Evolutionary conservation across 352 stramenopile genomes (phyloP), one percentile per base, ranked within the genome.

Genomic region (Pelagophyceae sp.): DNA sequence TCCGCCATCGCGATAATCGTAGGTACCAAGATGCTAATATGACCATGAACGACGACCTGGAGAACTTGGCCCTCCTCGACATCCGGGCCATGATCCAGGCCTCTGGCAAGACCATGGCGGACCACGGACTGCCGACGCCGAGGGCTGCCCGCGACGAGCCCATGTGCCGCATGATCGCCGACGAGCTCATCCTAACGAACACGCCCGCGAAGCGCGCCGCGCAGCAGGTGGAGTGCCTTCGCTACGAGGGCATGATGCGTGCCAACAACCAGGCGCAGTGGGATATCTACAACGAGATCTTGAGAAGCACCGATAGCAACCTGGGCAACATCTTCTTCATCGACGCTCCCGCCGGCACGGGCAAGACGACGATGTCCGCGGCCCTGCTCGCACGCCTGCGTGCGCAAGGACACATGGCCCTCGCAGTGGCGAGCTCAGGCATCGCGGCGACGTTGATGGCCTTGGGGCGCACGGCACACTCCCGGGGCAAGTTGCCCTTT

Each of bases 361-460:
- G 79, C 6, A 80, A 82, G 76, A 82, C 79, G 27, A 76, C 77
- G 58, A 17, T 78, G 35, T 27, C 31, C 5, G 80, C 77, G 65
- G 27, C 72, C 25, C 0, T 82, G 37, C 60, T 82, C 20, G 33
- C 76, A n/a, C 79, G 76, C 76, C 54, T 80, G 29, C 38, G 71
- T 38, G 75, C 72, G 63, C 0, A 72, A 38, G 0, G 51, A 15
- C 1, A 79, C 29, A 65, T 80, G 64, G 79, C 79, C 45, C 63
- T 80, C 61, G 67, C 58, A 19, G 79, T 67, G 20, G 40, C 78
- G 54, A 17, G 77, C 29, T 63, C 75, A 37, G 75, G 75, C 0
- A 80, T 82, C 63, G 40, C 78, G 35, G 38, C 75, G 27, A 76
- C 65, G 38, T 45, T 80, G 27, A 23, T 70, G 78, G 0, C 60